phyloP scores from a whole-genome alignment of 2,329 filamentous ascomycete genomes.

The Trichoderma sp. region DNA sequence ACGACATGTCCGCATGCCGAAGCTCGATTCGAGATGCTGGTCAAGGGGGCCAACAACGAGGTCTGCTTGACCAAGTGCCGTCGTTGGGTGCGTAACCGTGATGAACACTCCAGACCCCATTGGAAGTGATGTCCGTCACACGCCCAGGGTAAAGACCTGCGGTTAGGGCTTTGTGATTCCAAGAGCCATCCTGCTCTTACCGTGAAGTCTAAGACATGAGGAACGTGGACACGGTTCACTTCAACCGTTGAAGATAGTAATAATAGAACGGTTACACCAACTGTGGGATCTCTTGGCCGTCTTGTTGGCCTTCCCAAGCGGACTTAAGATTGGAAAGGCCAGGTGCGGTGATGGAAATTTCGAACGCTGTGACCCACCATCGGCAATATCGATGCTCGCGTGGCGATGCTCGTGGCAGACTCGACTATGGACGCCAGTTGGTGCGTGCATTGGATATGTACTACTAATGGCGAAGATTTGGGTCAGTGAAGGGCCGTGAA shows the following conservation, averaged over 20 bases:
- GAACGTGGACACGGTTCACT: neutral
- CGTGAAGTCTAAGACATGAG: neutral
- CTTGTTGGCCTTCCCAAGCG: neutral
- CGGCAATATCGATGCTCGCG: neutral
- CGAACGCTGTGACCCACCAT: slow-evolving; percentile 4
- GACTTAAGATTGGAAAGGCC: neutral
- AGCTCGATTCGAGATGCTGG: too few species aligned
- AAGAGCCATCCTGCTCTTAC: neutral
- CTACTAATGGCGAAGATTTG: neutral
- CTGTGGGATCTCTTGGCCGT: neutral
- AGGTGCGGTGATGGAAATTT: neutral
- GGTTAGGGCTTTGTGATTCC: too few species aligned
- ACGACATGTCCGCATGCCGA: neutral
- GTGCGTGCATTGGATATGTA: neutral
- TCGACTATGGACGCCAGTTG: neutral
- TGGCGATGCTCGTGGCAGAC: neutral
- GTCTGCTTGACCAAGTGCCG: neutral
- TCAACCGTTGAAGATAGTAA: neutral
- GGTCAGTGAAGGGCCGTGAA: neutral
- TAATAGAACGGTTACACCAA: neutral
- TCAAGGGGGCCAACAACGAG: neutral
- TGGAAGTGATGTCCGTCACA: neutral
- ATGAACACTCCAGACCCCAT: too few species aligned
- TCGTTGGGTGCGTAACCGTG: neutral
- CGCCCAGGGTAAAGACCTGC: neutral